Base-by-base conservation (phyloP, 257 asterid genomes). In the Scutellaria barbata region DNA sequence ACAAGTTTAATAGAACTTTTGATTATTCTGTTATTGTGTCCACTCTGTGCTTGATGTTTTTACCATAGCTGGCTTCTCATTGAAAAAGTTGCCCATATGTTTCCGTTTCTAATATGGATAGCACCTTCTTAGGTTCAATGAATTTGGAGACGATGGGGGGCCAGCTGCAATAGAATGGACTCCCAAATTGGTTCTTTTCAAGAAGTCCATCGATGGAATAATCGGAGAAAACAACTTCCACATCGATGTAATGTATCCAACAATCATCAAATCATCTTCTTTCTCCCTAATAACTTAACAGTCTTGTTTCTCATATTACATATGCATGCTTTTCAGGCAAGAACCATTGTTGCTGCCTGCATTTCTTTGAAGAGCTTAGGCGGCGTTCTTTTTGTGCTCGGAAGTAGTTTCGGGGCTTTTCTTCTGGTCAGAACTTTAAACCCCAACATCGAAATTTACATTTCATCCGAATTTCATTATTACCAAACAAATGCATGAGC, bases 131-230 rank as follows among this genome's bases (percentile, higher is more conserved):
- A 94, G 99, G 96, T 91, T 85, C 82, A 81, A 81, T 61, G 97
- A 91, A 66, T 86, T 91, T 76, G 97, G 97, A 59, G 90, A 81
- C 10, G 88, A 89, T 71, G 97, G 97, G 70, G 99, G 99, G 5
- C 89, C 96, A 9, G 92, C 96, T 54, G 95, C 90, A 54, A 81
- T 84, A 82, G 88, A 78, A 65, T 84, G 84, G 89, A 90, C 89
- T 73, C 92, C 95, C 60, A 94, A 88, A 79, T 73, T 94, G 80
- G 85, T 76, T 54, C 74, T 75, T 35, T 63, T 84, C 73, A 83
- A 89, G 86, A 76, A 80, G 69, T 42, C 52, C 60, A 71, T 87
- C 2, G 79, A 83, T 48, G 77, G 85, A 50, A 79, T 75, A 46
- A 35, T 88, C 10, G 97, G 96, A 63, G 74, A 79, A 63, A 85